These are phyloP conservation scores for Mycena vulgaris DNA, from an alignment of 768 basidiomycete species.

Conservation along the genomic window DNA sequence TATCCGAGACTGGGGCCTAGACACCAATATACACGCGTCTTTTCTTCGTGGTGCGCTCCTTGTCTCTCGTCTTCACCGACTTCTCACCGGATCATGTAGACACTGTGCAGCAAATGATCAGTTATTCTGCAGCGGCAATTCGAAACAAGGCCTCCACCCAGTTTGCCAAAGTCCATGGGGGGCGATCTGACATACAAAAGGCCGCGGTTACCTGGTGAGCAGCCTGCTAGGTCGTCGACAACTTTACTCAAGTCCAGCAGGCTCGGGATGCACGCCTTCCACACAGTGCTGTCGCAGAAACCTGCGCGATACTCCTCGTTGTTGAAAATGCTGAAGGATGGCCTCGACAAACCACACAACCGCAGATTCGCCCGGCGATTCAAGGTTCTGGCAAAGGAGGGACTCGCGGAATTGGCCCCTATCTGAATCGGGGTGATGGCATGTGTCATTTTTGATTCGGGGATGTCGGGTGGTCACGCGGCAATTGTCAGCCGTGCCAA, in stretches of 20 bases:
- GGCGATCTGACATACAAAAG: slow-evolving; percentile 63
- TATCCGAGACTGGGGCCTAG: slow-evolving; percentile 71
- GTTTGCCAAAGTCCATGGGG: slow-evolving; percentile 55
- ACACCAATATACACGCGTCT: slow-evolving; percentile 56
- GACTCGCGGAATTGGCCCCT: slow-evolving; percentile 48
- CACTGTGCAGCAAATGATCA: slow-evolving; percentile 73
- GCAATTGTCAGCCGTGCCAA: neutral
- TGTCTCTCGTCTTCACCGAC: neutral
- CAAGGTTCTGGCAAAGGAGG: slow-evolving; percentile 62
- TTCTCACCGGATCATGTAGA: slow-evolving; percentile 55
- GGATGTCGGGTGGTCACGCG: slow-evolving; percentile 13
- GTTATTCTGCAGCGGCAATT: slow-evolving; percentile 68
- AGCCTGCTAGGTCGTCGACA: too few relatives aligned
- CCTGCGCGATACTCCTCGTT: slow-evolving; percentile 64
- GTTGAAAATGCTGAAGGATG: slow-evolving; percentile 64
- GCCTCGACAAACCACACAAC: slow-evolving; percentile 64
- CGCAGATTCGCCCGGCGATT: slow-evolving; percentile 62
- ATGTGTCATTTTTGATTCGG: neutral
- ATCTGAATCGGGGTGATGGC: slow-evolving; percentile 30
- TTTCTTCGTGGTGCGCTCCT: slow-evolving; percentile 70
- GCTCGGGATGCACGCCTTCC: slow-evolving; percentile 88
- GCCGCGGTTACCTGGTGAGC: slow-evolving; percentile 71
- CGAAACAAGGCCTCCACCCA: slow-evolving; percentile 60
- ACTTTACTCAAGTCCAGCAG: slow-evolving; percentile 55
- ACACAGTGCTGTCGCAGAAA: slow-evolving; percentile 71